Evolutionary conservation across 768 basidiomycete genomes (phyloP).

Genomic region (Suillus subluteus): DNA sequence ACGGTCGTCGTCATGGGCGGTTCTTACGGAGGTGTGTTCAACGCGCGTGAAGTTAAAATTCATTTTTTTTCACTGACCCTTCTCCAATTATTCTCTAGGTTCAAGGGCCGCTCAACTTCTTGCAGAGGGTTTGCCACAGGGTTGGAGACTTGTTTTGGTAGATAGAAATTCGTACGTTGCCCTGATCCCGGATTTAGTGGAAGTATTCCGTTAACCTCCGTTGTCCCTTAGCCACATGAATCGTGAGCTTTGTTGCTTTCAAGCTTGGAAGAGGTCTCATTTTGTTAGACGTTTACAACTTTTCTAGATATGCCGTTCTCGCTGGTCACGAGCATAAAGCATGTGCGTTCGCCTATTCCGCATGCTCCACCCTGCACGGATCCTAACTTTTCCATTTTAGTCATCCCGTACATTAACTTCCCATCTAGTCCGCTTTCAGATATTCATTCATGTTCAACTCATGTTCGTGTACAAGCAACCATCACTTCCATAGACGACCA

Average conservation of each 20-base stretch:
- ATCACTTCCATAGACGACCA: slow-evolving; percentile 43
- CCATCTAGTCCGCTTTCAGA: slow-evolving; percentile 34
- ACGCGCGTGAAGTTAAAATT: slow-evolving; percentile 12
- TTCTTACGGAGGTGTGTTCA: slow-evolving; percentile 53
- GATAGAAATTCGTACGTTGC: slow-evolving; percentile 59
- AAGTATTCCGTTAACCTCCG: neutral
- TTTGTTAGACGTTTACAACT: slow-evolving; percentile 53
- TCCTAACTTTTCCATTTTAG: slow-evolving; percentile 25
- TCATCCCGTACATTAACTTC: slow-evolving; percentile 59
- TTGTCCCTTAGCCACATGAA: slow-evolving; percentile 46
- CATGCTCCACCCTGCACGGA: neutral
- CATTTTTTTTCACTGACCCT: slow-evolving; percentile 1
- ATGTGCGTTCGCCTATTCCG: slow-evolving; percentile 39
- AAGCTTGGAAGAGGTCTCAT: neutral
- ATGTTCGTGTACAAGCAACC: slow-evolving; percentile 48
- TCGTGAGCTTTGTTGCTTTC: slow-evolving; percentile 33
- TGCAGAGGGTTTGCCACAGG: slow-evolving; percentile 49
- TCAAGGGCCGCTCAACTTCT: slow-evolving; percentile 53
- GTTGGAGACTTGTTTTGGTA: slow-evolving; percentile 58
- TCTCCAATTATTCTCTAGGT: slow-evolving; percentile 35
- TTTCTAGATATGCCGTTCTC: slow-evolving; percentile 60
- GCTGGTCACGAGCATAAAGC: slow-evolving; percentile 69
- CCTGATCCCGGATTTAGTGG: neutral
- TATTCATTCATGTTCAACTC: slow-evolving; percentile 15
- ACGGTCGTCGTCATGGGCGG: slow-evolving; percentile 60